Evolutionary conservation across 441 rosid species (phyloP), one percentile per base, ranked within the genome.

Genomic region (Jatropha podagrica): DNA sequence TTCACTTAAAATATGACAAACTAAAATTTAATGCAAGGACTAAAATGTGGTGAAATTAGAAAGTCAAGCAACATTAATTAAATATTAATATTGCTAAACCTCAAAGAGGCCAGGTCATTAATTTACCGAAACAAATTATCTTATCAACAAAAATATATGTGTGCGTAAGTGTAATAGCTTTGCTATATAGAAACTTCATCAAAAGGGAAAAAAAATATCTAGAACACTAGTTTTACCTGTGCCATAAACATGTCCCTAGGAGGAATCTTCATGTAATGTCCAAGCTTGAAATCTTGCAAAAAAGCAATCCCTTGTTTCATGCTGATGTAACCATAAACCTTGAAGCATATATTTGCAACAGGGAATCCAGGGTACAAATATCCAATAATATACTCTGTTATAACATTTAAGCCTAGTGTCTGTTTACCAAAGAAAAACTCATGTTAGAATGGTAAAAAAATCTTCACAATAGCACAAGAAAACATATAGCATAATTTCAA

Each of bases 251-350:
- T 91, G 41, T 88, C 88, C 78, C 91, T 86, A 48, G 98, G 98
- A 71, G 97, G 97, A 77, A 95, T 92, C 84, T 95, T 95, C 98
- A 95, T 95, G 80, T 95, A 92, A 71, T 95, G 97, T 76, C 98
- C 98, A 42, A 95, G 97, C 86, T 95, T 95, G 82, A 95, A 92
- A 82, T 95, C 97, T 84, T 91, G 93, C 68, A 95, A 83, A 85
- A 93, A 95, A 13, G 90, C 83, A 54, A 93, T 56, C 4, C 90
- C 97, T 71, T 95, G 97, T 56, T 79, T 80, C 96, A 93, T 93
- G 83, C 99, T 93, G 75, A 91, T 91, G 84, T 86, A 89, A 48
- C 99, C 98, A 72, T 93, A 93, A 58, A 93, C 98, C 81, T 91
- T 95, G 82, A 93, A 92, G 79, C 95, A 91, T 90, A 95, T 90